Base-by-base conservation (phyloP, 768 basidiomycete species). In the Suillus subluteus region DNA sequence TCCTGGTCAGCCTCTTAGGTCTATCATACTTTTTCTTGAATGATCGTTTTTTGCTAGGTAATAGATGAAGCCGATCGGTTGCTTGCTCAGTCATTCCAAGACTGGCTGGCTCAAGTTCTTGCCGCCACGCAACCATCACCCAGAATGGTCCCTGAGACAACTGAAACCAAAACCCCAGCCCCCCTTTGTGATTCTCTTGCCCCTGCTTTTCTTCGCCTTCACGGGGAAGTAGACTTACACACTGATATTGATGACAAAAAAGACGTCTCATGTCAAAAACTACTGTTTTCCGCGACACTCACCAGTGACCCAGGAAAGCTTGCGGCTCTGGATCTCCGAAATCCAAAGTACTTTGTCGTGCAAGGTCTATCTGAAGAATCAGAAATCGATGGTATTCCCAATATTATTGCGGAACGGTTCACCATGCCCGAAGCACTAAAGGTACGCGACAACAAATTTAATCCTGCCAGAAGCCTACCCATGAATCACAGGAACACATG, bases 1-100 rank as follows among this genome's bases (percentile, higher is more conserved):
- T 95, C 77, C 81, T 99, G 67, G 97, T 95, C 73, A 35, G 90
- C 81, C 38, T 41, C n/a, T 37, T 26, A 5, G 5, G 26, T 46
- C 40, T 23, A 35, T 64, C 26, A 16, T 4, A 16, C 59, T 6
- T 62, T n/a, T 30, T 38, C 5, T 41, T 30, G 38, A 41, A 18
- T 30, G 58, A 62, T 6, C n/a, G 40, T 8, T 37, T n/a, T 4
- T 41, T 32, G 35, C 12, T 66, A 97, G 95, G 90, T 99, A 37
- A 94, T 99, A 65, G 98, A 99, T 76, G 98, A 99, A 79, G 98
- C 98, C 0, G 98, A 99, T 74, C 87, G 96, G n/a, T 84, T 99
- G 0, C 84, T 99, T 11, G 91, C 92, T 12, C 96, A 98, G 75
- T 95, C 94, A 1, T 99, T 98, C 79, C 96, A 99, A 77, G 93